phyloP scores from a whole-genome alignment of 495 filamentous ascomycete species.

The Trichoderma gamsii region DNA sequence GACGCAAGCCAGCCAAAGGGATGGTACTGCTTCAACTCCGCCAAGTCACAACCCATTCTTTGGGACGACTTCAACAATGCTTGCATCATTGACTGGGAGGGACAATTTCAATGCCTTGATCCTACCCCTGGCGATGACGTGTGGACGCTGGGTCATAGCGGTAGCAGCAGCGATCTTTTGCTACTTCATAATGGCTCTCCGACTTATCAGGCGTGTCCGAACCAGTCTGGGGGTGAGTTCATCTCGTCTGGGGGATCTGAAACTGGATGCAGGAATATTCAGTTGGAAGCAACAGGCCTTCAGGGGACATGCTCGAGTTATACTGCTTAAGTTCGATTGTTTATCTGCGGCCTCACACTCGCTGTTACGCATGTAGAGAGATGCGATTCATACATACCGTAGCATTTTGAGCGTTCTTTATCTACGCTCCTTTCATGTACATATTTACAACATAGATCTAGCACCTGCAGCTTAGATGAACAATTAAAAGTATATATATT shows the following conservation, averaged over 20 bases:
- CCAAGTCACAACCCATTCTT: neutral
- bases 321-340: neutral
- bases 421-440: neutral
- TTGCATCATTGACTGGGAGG: neutral
- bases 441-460: neutral
- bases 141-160: neutral
- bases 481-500: neutral
- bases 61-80: slow-evolving; percentile 3
- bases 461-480: neutral
- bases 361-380: neutral
- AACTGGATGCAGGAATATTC: slow-evolving; percentile 4
- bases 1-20: slow-evolving; percentile 7
- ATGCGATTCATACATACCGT: neutral
- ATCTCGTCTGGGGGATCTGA: neutral
- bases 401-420: neutral
- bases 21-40: neutral
- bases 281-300: neutral
- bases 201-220: neutral
- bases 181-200: slow-evolving; percentile 1
- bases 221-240: neutral
- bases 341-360: neutral
- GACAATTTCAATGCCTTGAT: neutral
- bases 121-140: neutral
- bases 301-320: slow-evolving; percentile 4
- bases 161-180: neutral